These are phyloP conservation scores for Dacryopinax spathularia DNA, from an alignment of 768 basidiomycete species.

Conservation along the genomic window DNA sequence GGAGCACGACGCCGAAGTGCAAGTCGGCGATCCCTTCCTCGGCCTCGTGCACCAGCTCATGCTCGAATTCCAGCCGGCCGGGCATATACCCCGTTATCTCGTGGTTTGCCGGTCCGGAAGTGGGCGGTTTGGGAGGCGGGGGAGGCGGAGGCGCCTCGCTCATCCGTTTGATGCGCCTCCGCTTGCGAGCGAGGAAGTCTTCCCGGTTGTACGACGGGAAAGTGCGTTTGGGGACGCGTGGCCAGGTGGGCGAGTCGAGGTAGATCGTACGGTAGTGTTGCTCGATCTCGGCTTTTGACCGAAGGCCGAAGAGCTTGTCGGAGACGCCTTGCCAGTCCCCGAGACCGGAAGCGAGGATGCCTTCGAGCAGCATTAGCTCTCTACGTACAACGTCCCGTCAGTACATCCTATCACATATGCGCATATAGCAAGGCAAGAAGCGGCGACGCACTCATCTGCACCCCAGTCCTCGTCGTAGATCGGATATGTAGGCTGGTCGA, in stretches of 20 bases:
- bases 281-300: conserved; percentile 87
- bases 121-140: conserved; percentile 53
- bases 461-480: conserved; percentile 95
- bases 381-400: too few species aligned
- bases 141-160: conserved; percentile 33
- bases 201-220: conserved; percentile 36
- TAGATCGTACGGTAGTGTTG: conserved; percentile 75
- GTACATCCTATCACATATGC: too few species aligned
- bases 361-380: conserved; percentile 80
- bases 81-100: conserved; percentile 89
- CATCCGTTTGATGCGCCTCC: conserved; percentile 73
- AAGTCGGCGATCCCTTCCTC: conserved; percentile 91
- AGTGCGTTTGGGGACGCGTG: conserved; percentile 49
- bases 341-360: conserved; percentile 70
- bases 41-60: conserved; percentile 92
- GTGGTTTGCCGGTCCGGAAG: conserved; percentile 74
- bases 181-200: conserved; percentile 80
- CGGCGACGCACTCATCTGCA: conserved; percentile 70
- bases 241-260: conserved; percentile 64
- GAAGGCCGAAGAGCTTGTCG: conserved; percentile 75
- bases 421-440: background rate
- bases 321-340: conserved; percentile 97
- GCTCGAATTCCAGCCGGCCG: conserved; percentile 95
- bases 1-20: conserved; percentile 80
- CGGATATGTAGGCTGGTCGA: conserved; percentile 91